Evolutionary conservation across 2,329 filamentous ascomycete genomes (phyloP).

Genomic region (Venturia nashicola): DNA sequence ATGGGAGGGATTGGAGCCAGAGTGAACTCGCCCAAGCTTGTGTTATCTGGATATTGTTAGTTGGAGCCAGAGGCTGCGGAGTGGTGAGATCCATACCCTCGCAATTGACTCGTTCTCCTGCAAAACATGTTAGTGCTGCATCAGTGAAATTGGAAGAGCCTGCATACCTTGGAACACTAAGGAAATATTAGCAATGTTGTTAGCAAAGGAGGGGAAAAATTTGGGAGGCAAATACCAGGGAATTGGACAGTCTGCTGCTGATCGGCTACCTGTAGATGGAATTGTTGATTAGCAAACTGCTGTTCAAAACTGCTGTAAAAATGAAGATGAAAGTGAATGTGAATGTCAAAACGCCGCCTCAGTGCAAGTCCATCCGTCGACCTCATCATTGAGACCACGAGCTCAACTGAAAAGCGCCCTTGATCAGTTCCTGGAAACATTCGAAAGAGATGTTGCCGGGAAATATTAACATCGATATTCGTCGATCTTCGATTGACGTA

Average conservation of each 20-base stretch:
- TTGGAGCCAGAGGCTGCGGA: not conserved
- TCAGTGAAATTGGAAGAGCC: too few relatives aligned
- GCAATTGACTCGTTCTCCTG: constrained; percentile 96
- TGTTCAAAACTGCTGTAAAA: too few relatives aligned
- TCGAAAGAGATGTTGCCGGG: not conserved
- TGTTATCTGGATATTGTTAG: constrained; percentile 50
- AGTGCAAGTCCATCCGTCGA: too few relatives aligned
- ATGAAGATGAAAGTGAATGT: too few relatives aligned
- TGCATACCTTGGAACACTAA: too few relatives aligned
- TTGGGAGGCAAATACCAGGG: not conserved
- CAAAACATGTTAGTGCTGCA: constrained; percentile 18
- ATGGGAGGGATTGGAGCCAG: constrained; percentile 75
- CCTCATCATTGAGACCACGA: not conserved
- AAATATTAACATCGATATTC: not conserved
- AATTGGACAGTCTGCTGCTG: constrained; percentile 32
- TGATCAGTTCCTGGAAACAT: not conserved
- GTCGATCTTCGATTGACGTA: not conserved
- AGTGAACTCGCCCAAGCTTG: constrained; percentile 93
- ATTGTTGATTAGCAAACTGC: not conserved
- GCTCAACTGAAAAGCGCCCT: not conserved
- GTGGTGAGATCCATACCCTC: constrained; percentile 36
- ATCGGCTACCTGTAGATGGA: not conserved
- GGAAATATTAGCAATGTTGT: not conserved
- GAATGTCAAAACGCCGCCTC: too few relatives aligned
- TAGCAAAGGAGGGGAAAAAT: not conserved